Conservation (phyloP, 106 monocot species). For the Dactylorhiza incarnata region DNA sequence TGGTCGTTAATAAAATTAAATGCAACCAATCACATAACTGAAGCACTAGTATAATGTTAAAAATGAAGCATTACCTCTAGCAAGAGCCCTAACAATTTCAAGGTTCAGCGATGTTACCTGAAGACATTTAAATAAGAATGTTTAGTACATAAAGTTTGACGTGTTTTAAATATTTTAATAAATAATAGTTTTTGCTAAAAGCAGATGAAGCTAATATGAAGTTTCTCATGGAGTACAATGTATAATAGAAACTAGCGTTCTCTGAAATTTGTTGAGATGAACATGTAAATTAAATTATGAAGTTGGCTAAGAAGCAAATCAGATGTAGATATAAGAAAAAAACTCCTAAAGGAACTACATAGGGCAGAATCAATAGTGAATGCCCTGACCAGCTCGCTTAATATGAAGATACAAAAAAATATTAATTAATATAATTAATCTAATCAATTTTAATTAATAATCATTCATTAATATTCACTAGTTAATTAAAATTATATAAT, state of each 20-base stretch:
- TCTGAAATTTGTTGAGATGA: not conserved
- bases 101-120: slow-evolving; percentile 93
- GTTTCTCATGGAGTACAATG: not conserved
- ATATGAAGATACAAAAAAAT: too few species aligned
- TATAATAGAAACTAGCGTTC: not conserved
- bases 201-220: not conserved
- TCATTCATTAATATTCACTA: too few species aligned
- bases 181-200: not conserved
- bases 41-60: not conserved
- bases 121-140: slow-evolving; percentile 9
- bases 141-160: not conserved
- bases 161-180: not conserved
- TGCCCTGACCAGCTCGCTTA: not conserved
- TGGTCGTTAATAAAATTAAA: not conserved
- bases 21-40: not conserved
- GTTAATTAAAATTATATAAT: too few species aligned
- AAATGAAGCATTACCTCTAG: slow-evolving; percentile 53
- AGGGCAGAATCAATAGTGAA: not conserved
- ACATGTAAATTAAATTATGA: not conserved
- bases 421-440: too few species aligned
- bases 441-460: too few species aligned
- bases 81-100: slow-evolving; percentile 87
- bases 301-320: not conserved
- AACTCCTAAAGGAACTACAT: not conserved
- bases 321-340: not conserved